Evolutionary conservation across 768 basidiomycete species (phyloP).

Genomic region (Boletus tylopilopsis): DNA sequence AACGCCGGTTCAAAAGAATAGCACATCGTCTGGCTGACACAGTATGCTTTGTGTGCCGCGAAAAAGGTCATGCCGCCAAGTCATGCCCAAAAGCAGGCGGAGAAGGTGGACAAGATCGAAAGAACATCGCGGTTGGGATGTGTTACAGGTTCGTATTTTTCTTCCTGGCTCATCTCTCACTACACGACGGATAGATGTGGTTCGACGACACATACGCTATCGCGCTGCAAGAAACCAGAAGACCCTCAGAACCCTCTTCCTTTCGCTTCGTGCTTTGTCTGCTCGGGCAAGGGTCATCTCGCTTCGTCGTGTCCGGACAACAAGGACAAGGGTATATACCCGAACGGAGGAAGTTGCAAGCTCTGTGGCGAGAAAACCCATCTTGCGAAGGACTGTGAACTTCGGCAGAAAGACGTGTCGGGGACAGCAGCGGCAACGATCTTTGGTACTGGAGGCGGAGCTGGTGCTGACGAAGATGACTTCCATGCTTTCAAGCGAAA

Average conservation of each 20-base stretch:
- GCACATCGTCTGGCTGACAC: conserved; percentile 53
- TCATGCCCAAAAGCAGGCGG: conserved; percentile 59
- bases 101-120: conserved; percentile 22
- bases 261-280: conserved; percentile 91
- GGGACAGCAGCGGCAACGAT: conserved; percentile 20
- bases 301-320: conserved; percentile 83
- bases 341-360: conserved; percentile 88
- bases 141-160: conserved; percentile 61
- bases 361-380: conserved; percentile 84
- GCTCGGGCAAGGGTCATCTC: conserved; percentile 78
- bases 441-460: conserved; percentile 40
- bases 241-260: conserved; percentile 70
- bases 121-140: conserved; percentile 44
- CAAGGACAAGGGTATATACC: conserved; percentile 76
- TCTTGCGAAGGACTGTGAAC: conserved; percentile 77
- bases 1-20: conserved; percentile 61
- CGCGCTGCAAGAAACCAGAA: conserved; percentile 66
- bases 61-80: conserved; percentile 77
- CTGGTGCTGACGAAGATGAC: conserved; percentile 92
- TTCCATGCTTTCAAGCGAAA: conserved; percentile 78
- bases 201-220: conserved; percentile 71
- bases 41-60: conserved; percentile 84
- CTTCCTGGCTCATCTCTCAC: not conserved
- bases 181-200: conserved; percentile 58
- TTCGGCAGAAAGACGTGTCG: conserved; percentile 53